A percentile compares a stretch with the other conserved stretches of the same genome.
Conservation (phyloP, 441 rosid species). For the Manihot esculenta region DNA sequence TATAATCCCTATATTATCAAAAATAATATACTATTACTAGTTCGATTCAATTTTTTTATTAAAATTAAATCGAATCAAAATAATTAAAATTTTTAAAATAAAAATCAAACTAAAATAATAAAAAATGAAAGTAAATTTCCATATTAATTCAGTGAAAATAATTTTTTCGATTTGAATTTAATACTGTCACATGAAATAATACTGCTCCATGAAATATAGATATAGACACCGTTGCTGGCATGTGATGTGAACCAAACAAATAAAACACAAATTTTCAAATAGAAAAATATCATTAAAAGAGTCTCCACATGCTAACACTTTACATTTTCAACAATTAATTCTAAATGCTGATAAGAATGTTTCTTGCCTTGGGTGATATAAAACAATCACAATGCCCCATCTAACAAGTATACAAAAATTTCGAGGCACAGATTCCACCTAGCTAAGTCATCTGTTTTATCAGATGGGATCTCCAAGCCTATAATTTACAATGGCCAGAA, state of each 20-base stretch:
- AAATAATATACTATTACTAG: too few relatives aligned
- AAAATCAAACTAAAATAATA: too few relatives aligned
- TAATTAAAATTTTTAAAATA: too few relatives aligned
- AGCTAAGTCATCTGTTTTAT: conserved; percentile 25
- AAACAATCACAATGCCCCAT: conserved; percentile 31
- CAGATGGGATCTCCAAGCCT: conserved; percentile 30
- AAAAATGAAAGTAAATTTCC: too few relatives aligned
- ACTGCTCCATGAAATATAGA: too few relatives aligned
- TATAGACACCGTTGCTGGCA: too few relatives aligned
- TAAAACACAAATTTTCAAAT: background rate
- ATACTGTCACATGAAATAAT: too few relatives aligned
- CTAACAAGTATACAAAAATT: conserved; percentile 34
- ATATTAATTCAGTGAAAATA: too few relatives aligned
- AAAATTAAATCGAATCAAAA: too few relatives aligned
- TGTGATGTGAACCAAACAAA: background rate
- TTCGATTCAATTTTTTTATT: too few relatives aligned
- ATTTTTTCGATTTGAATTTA: too few relatives aligned
- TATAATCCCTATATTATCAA: too few relatives aligned
- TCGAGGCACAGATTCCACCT: conserved; percentile 31
- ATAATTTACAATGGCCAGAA: conserved; percentile 40
- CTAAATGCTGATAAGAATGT: conserved; percentile 24
- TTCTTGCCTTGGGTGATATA: conserved; percentile 22
- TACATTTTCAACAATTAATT: conserved; percentile 24
- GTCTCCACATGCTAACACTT: conserved; percentile 15
- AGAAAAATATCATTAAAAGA: background rate